Evolutionary conservation across 345 rosid genomes (phyloP), one percentile per base, ranked within the genome.

Genomic region (Cardamine occulta): DNA sequence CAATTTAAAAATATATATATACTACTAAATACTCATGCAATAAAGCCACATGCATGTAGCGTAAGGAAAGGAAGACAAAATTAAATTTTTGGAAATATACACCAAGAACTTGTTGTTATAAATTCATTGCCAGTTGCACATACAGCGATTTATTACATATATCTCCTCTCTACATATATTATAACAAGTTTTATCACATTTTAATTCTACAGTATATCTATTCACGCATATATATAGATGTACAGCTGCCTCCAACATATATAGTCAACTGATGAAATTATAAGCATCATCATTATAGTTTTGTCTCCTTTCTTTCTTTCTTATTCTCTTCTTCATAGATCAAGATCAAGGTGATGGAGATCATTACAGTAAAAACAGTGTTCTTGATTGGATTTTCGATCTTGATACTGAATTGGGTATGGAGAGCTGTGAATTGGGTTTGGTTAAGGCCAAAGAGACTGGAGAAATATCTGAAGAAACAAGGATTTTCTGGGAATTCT

Each of bases 371-470:
- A 26, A 66, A 31, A 35, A 61, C n/a, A 51, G 45, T 60, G 66
- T 23, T 79, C 13, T 42, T 79, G 74, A 61, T 73, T 3, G 78
- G 70, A 1, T 23, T 73, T 6, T 79, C 26, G 81, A 52, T 72
- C 42, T 59, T 79, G 78, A 51, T 80, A 59, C 57, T 80, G 56
- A 63, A 52, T 67, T 77, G 70, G 77, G 69, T 60, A 45, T 80
- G 84, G 84, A 83, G 63, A 67, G 74, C 69, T 12, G 35, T 84
- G 66, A 69, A 84, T 40, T 84, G 86, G 88, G 76, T 80, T 8
- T 85, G 85, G 86, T 59, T 81, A 51, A 80, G 66, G 44, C 88
- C 86, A 8, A 85, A 75, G 72, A 80, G 73, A 51, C 65, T 85
- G 18, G 86, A 83, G 66, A 72, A 65, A 58, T 66, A 71, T 73